phyloP scores from a whole-genome alignment of 169 alveolate species.

The Eimeria maxima region DNA sequence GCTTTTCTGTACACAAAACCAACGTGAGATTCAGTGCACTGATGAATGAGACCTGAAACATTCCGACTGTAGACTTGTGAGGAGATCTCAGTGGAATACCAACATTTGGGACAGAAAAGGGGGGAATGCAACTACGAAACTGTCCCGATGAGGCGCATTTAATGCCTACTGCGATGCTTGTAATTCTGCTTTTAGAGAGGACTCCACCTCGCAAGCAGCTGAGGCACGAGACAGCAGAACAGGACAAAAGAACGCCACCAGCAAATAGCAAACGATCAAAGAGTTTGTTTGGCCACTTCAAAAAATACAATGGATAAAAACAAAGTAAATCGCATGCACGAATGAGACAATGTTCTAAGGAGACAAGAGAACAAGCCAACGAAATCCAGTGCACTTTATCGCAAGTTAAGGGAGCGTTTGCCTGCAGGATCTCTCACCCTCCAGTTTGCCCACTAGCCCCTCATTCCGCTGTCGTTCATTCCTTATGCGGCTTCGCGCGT shows the following conservation, averaged over 20 bases:
- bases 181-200: constrained; percentile 46
- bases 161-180: constrained; percentile 39
- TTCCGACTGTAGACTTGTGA: not conserved
- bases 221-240: not conserved
- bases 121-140: not conserved
- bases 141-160: not conserved
- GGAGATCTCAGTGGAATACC: not conserved
- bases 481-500: constrained; percentile 62
- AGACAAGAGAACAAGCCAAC: not conserved
- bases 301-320: not conserved
- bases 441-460: constrained; percentile 49
- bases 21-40: not conserved
- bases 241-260: not conserved
- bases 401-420: not conserved
- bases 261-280: not conserved
- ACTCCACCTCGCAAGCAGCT: constrained; percentile 49
- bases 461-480: constrained; percentile 69
- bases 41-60: not conserved
- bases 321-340: not conserved
- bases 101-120: not conserved
- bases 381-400: not conserved
- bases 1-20: constrained; percentile 33
- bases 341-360: not conserved
- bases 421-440: constrained; percentile 32
- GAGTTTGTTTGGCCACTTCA: not conserved